Percentiles rank a stretch among this genome's conserved stretches.
phyloP scores from a whole-genome alignment of 129 eudicot species.

The Chrysanthemum seticuspe region DNA sequence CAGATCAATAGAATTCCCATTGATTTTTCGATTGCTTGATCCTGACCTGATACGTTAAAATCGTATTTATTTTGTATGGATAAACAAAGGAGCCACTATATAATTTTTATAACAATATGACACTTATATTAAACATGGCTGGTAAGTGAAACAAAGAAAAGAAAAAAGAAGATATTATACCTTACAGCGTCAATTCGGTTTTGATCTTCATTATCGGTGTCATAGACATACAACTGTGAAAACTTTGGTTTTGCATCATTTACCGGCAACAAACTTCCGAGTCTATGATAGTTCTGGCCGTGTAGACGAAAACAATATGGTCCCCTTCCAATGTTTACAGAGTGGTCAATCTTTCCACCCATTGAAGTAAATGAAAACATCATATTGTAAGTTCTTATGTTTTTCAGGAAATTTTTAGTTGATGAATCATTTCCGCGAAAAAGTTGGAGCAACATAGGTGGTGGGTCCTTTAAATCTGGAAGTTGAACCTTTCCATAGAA shows the following conservation, averaged over 20 bases:
- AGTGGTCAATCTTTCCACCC: slow-evolving; percentile 3
- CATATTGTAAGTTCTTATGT: background rate
- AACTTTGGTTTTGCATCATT: background rate
- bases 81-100: too few relatives aligned
- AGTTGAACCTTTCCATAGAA: too few relatives aligned
- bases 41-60: too few relatives aligned
- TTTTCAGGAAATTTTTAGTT: background rate
- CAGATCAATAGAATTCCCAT: too few relatives aligned
- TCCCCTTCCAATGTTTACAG: background rate
- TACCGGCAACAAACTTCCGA: background rate
- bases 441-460: background rate
- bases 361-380: slow-evolving; percentile 1
- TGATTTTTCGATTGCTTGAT: too few relatives aligned
- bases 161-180: background rate
- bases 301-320: background rate
- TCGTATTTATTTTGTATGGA: too few relatives aligned
- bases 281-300: background rate
- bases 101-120: too few relatives aligned
- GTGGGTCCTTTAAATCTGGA: too few relatives aligned
- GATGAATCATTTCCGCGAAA: background rate
- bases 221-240: background rate
- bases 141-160: too few relatives aligned
- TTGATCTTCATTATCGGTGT: background rate
- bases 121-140: too few relatives aligned
- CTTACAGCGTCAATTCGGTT: background rate